Conservation (phyloP, 1,139 yeast genomes). For the Pichiaceae sp. region DNA sequence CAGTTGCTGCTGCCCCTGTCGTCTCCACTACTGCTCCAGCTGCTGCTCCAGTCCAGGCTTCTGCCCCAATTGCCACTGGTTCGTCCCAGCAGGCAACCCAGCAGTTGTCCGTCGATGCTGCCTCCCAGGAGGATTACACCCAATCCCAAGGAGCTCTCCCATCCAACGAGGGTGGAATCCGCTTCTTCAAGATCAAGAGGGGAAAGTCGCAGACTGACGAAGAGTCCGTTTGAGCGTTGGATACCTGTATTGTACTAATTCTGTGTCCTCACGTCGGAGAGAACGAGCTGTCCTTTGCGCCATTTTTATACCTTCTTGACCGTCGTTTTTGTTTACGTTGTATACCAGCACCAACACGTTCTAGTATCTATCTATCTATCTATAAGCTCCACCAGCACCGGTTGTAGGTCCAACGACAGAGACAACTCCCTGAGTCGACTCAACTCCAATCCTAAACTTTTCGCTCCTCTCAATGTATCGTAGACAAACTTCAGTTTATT, state of each 20-base stretch:
- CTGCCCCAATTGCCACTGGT: constrained; percentile 1
- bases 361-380: background rate
- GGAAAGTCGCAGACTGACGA: constrained; percentile 24
- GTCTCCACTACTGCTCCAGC: background rate
- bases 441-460: background rate
- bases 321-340: background rate
- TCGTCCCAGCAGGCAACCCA: background rate
- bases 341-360: background rate
- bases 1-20: constrained; percentile 2
- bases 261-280: background rate
- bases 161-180: constrained; percentile 39
- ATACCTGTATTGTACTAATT: background rate
- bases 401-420: background rate
- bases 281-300: background rate
- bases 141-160: constrained; percentile 10
- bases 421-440: background rate
- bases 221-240: constrained; percentile 15
- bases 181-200: constrained; percentile 72
- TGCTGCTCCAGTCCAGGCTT: background rate
- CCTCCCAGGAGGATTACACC: constrained; percentile 5
- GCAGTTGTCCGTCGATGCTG: background rate
- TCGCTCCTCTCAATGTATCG: constrained; percentile 4
- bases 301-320: background rate
- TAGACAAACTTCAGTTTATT: constrained; percentile 14
- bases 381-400: background rate